These are phyloP conservation scores for Myriosclerotinia scirpicola DNA, from an alignment of 2,329 filamentous ascomycete species.

Conservation along the genomic window DNA sequence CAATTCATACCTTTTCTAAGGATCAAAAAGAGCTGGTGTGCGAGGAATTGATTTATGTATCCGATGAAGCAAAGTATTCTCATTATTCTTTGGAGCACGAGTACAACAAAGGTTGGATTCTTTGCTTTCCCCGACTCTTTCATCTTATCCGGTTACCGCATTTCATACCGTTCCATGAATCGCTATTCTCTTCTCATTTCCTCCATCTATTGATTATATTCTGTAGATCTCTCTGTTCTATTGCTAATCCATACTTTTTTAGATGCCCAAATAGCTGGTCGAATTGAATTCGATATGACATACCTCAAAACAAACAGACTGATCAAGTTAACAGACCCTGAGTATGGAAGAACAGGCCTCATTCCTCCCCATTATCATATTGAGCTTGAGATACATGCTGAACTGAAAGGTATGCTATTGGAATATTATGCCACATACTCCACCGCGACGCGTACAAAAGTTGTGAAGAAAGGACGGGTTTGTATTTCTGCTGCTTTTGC, in stretches of 20 bases:
- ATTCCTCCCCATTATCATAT: constrained; percentile 25
- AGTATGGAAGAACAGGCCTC: background rate
- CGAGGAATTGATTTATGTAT: constrained; percentile 30
- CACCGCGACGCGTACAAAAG: background rate
- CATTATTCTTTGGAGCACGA: constrained; percentile 21
- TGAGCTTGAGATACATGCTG: constrained; percentile 26
- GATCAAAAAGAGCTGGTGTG: constrained; percentile 22
- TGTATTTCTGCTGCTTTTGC: constrained; percentile 30
- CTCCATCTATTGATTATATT: background rate
- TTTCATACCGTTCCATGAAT: background rate
- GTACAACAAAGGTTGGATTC: constrained; percentile 24
- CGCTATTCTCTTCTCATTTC: background rate
- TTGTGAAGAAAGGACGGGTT: constrained; percentile 21
- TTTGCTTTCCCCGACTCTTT: background rate
- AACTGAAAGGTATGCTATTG: constrained; percentile 27
- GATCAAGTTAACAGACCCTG: constrained; percentile 7
- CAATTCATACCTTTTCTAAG: constrained; percentile 23
- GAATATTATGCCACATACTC: constrained; percentile 29
- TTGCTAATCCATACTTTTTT: background rate
- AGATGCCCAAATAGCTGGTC: constrained; percentile 27
- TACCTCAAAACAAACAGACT: constrained; percentile 24
- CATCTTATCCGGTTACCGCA: background rate
- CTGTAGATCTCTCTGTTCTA: background rate
- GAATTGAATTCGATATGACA: constrained; percentile 28
- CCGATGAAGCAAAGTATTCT: constrained; percentile 24